Percentiles rank a stretch among this genome's conserved stretches.
phyloP scores from a whole-genome alignment of 352 stramenopile species.

The Globisporangium irregulare region DNA sequence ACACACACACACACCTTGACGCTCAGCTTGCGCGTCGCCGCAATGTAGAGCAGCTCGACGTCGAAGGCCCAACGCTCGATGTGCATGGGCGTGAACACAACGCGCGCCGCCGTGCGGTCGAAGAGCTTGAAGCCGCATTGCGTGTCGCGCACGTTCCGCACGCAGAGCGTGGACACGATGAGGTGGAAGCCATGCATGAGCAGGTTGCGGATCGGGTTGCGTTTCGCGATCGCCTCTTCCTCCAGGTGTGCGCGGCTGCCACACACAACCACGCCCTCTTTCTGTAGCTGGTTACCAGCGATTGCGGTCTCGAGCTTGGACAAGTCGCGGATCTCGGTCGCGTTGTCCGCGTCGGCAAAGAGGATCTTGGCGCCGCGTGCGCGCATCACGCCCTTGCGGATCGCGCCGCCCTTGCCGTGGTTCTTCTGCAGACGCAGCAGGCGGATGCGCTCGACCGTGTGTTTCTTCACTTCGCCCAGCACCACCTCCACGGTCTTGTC shows the following conservation, averaged over 20 bases:
- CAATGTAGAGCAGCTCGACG: slow-evolving; percentile 92
- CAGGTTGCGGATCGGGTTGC: slow-evolving; percentile 84
- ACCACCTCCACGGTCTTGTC: slow-evolving; percentile 82
- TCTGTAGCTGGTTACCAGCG: slow-evolving; percentile 24
- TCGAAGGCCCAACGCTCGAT: slow-evolving; percentile 95
- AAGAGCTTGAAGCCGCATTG: slow-evolving; percentile 96
- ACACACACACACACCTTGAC: slow-evolving; percentile 46
- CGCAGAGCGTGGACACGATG: slow-evolving; percentile 86
- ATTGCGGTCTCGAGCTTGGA: slow-evolving; percentile 68
- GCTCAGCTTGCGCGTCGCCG: slow-evolving; percentile 43
- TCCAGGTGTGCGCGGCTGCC: slow-evolving; percentile 90
- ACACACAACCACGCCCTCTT: slow-evolving; percentile 72
- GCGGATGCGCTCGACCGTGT: slow-evolving; percentile 55
- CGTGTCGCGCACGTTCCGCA: slow-evolving; percentile 88
- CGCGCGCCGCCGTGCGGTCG: slow-evolving; percentile 71
- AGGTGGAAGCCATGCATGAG: slow-evolving; percentile 93
- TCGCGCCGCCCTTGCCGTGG: slow-evolving; percentile 90
- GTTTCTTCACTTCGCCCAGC: slow-evolving; percentile 41
- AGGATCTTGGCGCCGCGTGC: slow-evolving; percentile 78
- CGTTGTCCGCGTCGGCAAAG: slow-evolving; percentile 92
- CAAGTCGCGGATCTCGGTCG: slow-evolving; percentile 90
- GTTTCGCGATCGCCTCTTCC: slow-evolving; percentile 79
- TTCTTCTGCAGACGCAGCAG: slow-evolving; percentile 84
- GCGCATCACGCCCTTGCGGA: slow-evolving; percentile 87
- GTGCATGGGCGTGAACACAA: slow-evolving; percentile 91